phyloP scores from a whole-genome alignment of 2,329 filamentous ascomycete genomes.

The Bipolaris cookei region DNA sequence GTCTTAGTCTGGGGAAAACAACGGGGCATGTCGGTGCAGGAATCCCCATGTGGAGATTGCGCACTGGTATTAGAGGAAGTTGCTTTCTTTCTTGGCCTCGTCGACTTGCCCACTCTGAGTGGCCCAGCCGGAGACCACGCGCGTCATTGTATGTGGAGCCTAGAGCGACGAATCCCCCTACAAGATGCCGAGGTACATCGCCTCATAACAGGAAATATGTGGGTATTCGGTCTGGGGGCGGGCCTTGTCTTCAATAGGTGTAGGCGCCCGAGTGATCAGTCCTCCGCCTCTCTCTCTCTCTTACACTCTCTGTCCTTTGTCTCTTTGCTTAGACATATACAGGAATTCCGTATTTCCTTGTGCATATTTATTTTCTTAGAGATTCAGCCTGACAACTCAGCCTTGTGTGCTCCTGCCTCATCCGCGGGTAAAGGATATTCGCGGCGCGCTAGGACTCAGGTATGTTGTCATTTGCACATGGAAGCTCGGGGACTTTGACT shows the following conservation, averaged over 20 bases:
- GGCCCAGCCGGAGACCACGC: not conserved
- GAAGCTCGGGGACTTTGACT: too few species aligned
- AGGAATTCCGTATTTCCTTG: not conserved
- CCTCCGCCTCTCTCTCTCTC: not conserved
- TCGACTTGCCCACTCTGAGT: too few species aligned
- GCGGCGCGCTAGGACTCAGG: slow-evolving; percentile 21
- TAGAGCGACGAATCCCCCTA: not conserved
- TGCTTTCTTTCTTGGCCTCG: too few species aligned
- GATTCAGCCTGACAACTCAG: too few species aligned
- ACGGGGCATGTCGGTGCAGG: too few species aligned
- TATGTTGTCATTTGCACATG: slow-evolving; percentile 10
- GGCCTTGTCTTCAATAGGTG: not conserved
- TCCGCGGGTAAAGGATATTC: not conserved
- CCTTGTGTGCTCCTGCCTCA: too few species aligned
- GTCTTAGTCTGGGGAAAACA: too few species aligned
- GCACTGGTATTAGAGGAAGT: too few species aligned
- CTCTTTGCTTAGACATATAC: not conserved
- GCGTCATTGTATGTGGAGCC: not conserved
- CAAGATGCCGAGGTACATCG: not conserved
- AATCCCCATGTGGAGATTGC: too few species aligned
- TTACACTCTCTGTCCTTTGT: not conserved
- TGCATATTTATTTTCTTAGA: not conserved
- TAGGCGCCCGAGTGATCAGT: not conserved
- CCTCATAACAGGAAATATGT: not conserved
- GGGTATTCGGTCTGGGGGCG: not conserved